Percentiles rank a stretch among this genome's conserved stretches.
phyloP scores from a whole-genome alignment of 306 rosid genomes.

The Cicer chorassanicum region DNA sequence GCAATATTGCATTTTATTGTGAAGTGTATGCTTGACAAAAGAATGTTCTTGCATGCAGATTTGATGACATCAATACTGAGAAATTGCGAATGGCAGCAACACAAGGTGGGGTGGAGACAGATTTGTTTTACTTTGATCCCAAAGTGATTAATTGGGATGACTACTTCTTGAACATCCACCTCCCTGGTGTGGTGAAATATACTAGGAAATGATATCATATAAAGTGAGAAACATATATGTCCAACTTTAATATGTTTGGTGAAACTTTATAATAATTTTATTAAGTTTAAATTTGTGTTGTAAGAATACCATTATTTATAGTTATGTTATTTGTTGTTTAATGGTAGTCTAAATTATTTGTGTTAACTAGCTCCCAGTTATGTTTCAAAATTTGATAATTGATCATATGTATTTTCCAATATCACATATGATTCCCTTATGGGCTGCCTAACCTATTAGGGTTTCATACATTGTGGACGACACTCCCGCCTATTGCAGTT shows the following conservation, averaged over 20 bases:
- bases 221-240: slow-evolving; percentile 6
- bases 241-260: slow-evolving; percentile 11
- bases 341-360: slow-evolving; percentile 23
- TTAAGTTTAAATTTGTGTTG: slow-evolving; percentile 23
- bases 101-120: slow-evolving; percentile 59
- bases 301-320: not conserved
- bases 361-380: slow-evolving; percentile 39
- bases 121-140: slow-evolving; percentile 79
- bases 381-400: slow-evolving; percentile 21
- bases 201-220: slow-evolving; percentile 58
- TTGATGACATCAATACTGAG: slow-evolving; percentile 81
- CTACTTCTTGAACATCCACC: slow-evolving; percentile 68
- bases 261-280: slow-evolving; percentile 13
- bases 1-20: not conserved
- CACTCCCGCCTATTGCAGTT: too few relatives aligned
- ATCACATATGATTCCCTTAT: not conserved
- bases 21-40: slow-evolving; percentile 10
- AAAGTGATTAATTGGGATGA: slow-evolving; percentile 72
- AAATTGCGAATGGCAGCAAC: slow-evolving; percentile 63
- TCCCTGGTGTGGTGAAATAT: slow-evolving; percentile 73
- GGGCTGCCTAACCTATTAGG: too few relatives aligned
- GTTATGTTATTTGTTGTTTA: slow-evolving; percentile 27
- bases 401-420: slow-evolving; percentile 28
- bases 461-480: too few relatives aligned
- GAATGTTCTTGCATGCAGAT: slow-evolving; percentile 52